Conservation (phyloP, 148 eudicot species). For the Salicornia ramosissima region DNA sequence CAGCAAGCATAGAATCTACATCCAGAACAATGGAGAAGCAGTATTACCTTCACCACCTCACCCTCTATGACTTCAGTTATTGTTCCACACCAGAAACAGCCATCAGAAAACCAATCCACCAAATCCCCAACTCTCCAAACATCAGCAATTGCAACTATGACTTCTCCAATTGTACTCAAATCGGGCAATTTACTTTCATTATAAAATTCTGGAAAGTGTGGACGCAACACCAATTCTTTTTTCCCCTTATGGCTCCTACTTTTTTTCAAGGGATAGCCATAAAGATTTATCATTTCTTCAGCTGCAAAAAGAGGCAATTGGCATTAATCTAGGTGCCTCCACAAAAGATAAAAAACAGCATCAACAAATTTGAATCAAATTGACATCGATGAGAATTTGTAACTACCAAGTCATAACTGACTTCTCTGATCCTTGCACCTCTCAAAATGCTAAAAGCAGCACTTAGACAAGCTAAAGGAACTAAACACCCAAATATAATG, state of each 20-base stretch:
- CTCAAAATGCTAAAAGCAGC: not conserved
- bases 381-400: not conserved
- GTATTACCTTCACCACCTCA: conserved; percentile 51
- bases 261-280: conserved; percentile 32
- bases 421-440: not conserved
- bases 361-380: not conserved
- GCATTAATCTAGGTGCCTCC: conserved; percentile 10
- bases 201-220: conserved; percentile 52
- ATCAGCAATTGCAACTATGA: conserved; percentile 41
- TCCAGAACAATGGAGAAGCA: not conserved
- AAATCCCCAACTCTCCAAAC: conserved; percentile 69
- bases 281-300: conserved; percentile 35
- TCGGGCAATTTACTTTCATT: conserved; percentile 36
- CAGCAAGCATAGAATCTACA: not conserved
- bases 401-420: not conserved
- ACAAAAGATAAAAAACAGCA: not conserved
- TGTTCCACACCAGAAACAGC: conserved; percentile 68
- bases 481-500: not conserved
- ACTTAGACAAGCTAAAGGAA: not conserved
- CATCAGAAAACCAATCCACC: conserved; percentile 64
- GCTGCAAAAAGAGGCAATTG: conserved; percentile 35
- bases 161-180: conserved; percentile 42
- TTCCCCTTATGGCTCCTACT: conserved; percentile 16
- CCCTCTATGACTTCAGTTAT: conserved; percentile 45
- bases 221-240: conserved; percentile 68